A percentile compares a stretch with the other conserved stretches of the same genome.
These are phyloP conservation scores for Dentipellis sp. DNA, from an alignment of 768 basidiomycete species.

Conservation along the genomic window DNA sequence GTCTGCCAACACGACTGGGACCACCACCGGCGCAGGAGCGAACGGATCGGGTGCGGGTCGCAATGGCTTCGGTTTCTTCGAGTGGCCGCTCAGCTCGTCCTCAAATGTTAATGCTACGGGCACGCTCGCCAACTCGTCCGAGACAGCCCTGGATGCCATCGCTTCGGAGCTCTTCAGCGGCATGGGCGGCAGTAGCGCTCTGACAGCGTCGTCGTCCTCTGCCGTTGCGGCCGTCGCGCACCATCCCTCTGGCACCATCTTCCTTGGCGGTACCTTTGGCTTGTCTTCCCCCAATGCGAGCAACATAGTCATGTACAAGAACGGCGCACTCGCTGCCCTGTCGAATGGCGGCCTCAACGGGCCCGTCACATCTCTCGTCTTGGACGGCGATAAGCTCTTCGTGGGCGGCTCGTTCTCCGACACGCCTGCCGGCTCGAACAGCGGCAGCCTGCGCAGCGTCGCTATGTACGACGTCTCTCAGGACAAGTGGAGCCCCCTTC, in stretches of 20 bases:
- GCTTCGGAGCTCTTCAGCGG: slow-evolving; percentile 54
- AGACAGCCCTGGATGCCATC: slow-evolving; percentile 58
- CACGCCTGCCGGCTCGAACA: slow-evolving; percentile 43
- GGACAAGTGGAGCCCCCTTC: slow-evolving; percentile 60
- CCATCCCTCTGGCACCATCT: slow-evolving; percentile 56
- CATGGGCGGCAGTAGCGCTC: slow-evolving; percentile 37
- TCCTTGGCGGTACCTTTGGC: slow-evolving; percentile 72
- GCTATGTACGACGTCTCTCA: slow-evolving; percentile 62
- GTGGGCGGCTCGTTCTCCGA: slow-evolving; percentile 86
- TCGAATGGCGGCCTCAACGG: slow-evolving; percentile 73
- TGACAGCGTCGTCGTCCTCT: slow-evolving; percentile 27
- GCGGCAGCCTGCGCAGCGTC: slow-evolving; percentile 46
- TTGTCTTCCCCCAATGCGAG: slow-evolving; percentile 44
- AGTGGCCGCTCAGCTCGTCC: slow-evolving; percentile 58
- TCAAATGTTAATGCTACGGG: slow-evolving; percentile 49
- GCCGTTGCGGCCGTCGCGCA: slow-evolving; percentile 49
- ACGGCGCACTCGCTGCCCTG: slow-evolving; percentile 43
- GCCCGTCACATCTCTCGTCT: slow-evolving; percentile 55
- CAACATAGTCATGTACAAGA: slow-evolving; percentile 69
- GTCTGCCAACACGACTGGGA: slow-evolving; percentile 36
- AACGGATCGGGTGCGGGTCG: slow-evolving; percentile 26
- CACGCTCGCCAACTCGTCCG: slow-evolving; percentile 53
- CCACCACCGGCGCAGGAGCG: slow-evolving; percentile 21
- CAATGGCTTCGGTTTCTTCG: slow-evolving; percentile 76
- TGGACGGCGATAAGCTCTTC: slow-evolving; percentile 57